Percentiles rank a stretch among this genome's conserved stretches.
Conservation (phyloP, 2,329 filamentous ascomycete species). For the Cytospora paraplurivora region DNA sequence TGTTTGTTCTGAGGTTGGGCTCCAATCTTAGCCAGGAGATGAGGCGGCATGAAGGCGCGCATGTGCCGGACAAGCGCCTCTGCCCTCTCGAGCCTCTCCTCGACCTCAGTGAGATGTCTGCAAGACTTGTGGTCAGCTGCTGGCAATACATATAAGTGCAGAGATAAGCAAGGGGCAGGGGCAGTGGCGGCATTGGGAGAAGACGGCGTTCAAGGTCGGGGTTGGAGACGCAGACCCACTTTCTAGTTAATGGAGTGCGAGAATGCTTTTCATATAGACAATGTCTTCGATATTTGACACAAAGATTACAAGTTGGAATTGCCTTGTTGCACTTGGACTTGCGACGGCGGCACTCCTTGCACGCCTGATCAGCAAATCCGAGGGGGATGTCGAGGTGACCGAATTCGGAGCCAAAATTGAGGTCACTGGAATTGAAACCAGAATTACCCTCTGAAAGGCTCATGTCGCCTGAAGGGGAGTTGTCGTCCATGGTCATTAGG, state of each 20-base stretch:
- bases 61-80: conserved; percentile 39
- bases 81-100: conserved; percentile 43
- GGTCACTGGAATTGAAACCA: conserved; percentile 19
- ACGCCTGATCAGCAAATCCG: conserved; percentile 39
- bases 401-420: conserved; percentile 28
- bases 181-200: background rate
- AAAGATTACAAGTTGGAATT: conserved; percentile 44
- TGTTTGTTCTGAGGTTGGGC: conserved; percentile 18
- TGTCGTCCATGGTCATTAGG: conserved; percentile 26
- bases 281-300: conserved; percentile 46
- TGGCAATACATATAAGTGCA: background rate
- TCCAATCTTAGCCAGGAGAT: conserved; percentile 29
- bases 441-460: conserved; percentile 24
- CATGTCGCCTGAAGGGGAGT: conserved; percentile 20
- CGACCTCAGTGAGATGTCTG: conserved; percentile 47
- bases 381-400: conserved; percentile 29
- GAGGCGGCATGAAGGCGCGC: conserved; percentile 35
- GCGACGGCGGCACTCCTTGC: conserved; percentile 45
- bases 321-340: conserved; percentile 44
- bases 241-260: conserved; percentile 51
- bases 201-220: conserved; percentile 8
- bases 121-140: conserved; percentile 20
- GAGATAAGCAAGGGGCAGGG: background rate
- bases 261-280: conserved; percentile 52
- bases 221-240: conserved; percentile 35